Conservation (phyloP, 1,284 basidiomycete species). For the Spongispora temasekensis region DNA sequence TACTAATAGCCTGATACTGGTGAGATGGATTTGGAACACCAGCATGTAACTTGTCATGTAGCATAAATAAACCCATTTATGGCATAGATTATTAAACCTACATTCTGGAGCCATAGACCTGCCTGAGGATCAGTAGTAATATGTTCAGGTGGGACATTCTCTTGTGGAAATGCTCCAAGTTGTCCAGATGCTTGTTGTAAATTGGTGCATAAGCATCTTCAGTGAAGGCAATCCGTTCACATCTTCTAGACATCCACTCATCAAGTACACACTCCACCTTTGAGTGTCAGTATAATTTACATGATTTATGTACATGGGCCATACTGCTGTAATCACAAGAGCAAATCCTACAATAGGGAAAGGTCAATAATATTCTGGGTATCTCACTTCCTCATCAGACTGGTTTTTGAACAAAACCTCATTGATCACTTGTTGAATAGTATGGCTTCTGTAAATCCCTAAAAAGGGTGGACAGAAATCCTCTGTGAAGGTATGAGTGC, state of each 20-base stretch:
- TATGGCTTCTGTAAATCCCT: not conserved
- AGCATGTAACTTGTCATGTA: not conserved
- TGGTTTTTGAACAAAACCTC: slow-evolving; percentile 4
- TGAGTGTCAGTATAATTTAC: not conserved
- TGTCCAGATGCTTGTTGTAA: not conserved
- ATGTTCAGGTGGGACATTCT: not conserved
- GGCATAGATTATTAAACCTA: not conserved
- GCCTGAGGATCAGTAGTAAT: not conserved
- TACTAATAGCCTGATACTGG: not conserved
- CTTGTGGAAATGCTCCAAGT: not conserved
- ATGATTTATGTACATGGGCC: not conserved
- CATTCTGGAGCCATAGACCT: not conserved
- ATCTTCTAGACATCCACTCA: not conserved
- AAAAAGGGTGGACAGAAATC: not conserved
- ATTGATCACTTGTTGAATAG: not conserved
- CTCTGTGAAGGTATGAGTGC: not conserved
- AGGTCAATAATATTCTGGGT: not conserved
- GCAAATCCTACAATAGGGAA: not conserved
- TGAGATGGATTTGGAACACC: not conserved
- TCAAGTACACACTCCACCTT: not conserved
- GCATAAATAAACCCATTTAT: not conserved
- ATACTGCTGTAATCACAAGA: not conserved
- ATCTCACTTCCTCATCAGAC: not conserved
- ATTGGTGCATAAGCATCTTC: not conserved
- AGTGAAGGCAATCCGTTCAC: not conserved